Conservation (phyloP, 1,284 basidiomycete species). For the Trametes versicolor region DNA sequence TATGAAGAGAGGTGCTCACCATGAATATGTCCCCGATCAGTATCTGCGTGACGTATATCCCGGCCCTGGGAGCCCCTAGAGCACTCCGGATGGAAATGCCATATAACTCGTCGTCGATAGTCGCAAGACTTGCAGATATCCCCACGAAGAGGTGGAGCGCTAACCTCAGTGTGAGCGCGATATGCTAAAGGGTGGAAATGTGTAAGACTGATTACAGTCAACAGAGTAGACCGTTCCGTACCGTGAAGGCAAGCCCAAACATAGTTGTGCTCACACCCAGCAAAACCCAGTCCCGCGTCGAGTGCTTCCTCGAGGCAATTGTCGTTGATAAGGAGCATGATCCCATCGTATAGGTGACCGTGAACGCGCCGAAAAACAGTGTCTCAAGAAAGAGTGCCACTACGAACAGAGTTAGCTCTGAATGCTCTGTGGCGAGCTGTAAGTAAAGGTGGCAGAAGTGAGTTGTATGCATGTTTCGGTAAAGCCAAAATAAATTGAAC, state of each 20-base stretch:
- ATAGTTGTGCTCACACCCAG: background rate
- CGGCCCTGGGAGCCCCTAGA: background rate
- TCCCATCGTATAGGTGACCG: too few relatives aligned
- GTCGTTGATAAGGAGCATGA: background rate
- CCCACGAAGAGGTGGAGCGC: background rate
- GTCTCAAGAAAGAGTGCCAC: background rate
- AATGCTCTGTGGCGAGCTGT: background rate
- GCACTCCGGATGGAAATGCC: background rate
- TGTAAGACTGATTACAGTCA: too few relatives aligned
- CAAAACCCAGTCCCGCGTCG: background rate
- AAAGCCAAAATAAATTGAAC: too few relatives aligned
- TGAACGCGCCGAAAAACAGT: slow-evolving; percentile 9
- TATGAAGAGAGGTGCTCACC: background rate
- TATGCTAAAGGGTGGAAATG: background rate
- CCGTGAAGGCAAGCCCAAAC: background rate
- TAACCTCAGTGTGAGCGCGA: background rate
- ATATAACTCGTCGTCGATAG: too few relatives aligned
- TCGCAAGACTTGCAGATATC: background rate
- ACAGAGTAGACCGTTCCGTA: too few relatives aligned
- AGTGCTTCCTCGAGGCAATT: background rate
- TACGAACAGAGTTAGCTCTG: background rate
- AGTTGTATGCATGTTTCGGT: too few relatives aligned
- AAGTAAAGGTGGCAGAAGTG: too few relatives aligned
- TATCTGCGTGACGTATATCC: slow-evolving; percentile 4
- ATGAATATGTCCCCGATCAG: slow-evolving; percentile 9